Conservation (phyloP, 208 protist genomes). For the Herpetomonas samuelpessoai region DNA sequence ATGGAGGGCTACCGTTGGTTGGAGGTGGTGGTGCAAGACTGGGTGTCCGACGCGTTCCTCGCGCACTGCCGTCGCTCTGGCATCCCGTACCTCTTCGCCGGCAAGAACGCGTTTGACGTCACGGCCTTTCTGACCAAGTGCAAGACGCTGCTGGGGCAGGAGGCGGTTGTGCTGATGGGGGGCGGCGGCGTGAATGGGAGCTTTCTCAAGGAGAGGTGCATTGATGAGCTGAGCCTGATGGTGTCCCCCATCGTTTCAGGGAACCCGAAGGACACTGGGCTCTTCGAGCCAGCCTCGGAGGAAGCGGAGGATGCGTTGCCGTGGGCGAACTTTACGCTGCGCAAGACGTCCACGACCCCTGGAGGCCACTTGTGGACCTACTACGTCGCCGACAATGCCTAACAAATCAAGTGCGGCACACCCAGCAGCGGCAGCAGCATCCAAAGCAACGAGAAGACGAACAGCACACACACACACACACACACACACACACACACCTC, state of each 20-base stretch:
- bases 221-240: not conserved
- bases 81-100: not conserved
- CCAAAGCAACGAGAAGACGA: not conserved
- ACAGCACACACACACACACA: not conserved
- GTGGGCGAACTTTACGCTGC: not conserved
- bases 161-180: not conserved
- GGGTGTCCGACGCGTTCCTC: not conserved
- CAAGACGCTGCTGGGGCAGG: not conserved
- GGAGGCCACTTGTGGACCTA: not conserved
- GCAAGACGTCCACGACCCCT: not conserved
- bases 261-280: not conserved
- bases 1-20: not conserved
- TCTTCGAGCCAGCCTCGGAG: not conserved
- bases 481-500: not conserved
- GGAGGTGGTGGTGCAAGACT: not conserved
- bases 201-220: not conserved
- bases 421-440: not conserved
- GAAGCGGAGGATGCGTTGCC: not conserved
- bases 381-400: not conserved
- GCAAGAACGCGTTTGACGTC: not conserved
- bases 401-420: no score
- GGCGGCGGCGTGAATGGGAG: not conserved
- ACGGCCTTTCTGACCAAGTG: not conserved
- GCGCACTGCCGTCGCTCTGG: not conserved
- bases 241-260: not conserved